Percentiles rank a stretch among this genome's conserved stretches.
Conservation (phyloP, 2,329 filamentous ascomycete genomes). For the Thielaviopsis punctulata region DNA sequence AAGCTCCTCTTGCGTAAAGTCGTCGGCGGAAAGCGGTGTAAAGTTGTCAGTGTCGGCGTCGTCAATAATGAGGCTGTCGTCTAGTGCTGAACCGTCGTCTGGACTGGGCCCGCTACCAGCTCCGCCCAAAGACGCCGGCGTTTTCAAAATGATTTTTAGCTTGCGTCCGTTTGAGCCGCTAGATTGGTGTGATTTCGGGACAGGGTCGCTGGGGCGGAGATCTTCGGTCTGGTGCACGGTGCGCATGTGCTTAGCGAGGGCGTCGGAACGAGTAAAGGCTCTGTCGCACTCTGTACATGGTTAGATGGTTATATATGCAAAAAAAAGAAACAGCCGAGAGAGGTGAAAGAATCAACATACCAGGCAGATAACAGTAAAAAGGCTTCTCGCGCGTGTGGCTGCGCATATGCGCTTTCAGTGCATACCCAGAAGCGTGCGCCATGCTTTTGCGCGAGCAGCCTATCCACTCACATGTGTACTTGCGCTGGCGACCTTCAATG, state of each 20-base stretch:
- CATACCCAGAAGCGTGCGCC: slow-evolving; percentile 88
- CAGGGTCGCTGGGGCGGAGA: slow-evolving; percentile 59
- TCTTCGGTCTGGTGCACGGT: slow-evolving; percentile 92
- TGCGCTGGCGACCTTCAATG: slow-evolving; percentile 83
- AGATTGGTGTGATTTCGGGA: slow-evolving; percentile 28
- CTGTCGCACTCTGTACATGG: slow-evolving; percentile 68
- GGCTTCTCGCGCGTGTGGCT: slow-evolving; percentile 97
- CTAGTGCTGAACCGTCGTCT: slow-evolving; percentile 30
- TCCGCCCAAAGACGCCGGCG: slow-evolving; percentile 28
- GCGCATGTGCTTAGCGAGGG: slow-evolving; percentile 93
- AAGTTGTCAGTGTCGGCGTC: slow-evolving; percentile 34
- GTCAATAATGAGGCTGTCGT: slow-evolving; percentile 36
- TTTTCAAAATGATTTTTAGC: slow-evolving; percentile 48
- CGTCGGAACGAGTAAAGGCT: slow-evolving; percentile 89
- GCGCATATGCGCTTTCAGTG: slow-evolving; percentile 89
- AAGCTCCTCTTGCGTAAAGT: slow-evolving; percentile 50
- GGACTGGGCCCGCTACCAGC: slow-evolving; percentile 28
- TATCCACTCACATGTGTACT: slow-evolving; percentile 95
- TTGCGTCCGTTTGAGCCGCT: slow-evolving; percentile 27
- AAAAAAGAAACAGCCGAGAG: background rate
- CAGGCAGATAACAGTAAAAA: slow-evolving; percentile 88
- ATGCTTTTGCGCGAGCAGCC: slow-evolving; percentile 79
- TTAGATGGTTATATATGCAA: background rate
- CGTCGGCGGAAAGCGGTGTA: slow-evolving; percentile 35
- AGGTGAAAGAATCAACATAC: too few species aligned